Percentiles rank a stretch among this genome's conserved stretches.
These are phyloP conservation scores for Anacardium occidentale DNA, from an alignment of 345 rosid species.

Conservation along the genomic window DNA sequence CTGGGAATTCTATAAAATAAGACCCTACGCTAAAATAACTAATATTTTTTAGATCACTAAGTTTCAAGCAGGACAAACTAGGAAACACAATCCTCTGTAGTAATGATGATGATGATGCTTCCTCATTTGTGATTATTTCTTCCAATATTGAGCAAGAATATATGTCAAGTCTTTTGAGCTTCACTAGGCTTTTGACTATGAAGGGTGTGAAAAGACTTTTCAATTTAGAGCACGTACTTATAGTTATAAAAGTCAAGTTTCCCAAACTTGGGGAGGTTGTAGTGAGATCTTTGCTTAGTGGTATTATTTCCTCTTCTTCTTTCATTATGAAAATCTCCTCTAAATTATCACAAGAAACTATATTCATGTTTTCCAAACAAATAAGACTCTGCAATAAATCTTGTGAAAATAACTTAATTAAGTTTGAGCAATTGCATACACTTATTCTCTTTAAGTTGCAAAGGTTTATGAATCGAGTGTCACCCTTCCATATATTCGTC, in stretches of 20 bases:
- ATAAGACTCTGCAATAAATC: background rate
- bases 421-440: background rate
- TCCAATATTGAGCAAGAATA: background rate
- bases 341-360: background rate
- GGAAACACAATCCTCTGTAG: background rate
- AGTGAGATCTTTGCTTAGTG: background rate
- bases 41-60: too few species aligned
- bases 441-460: background rate
- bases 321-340: background rate
- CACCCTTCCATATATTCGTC: background rate
- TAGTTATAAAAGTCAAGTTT: background rate
- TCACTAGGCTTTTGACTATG: background rate
- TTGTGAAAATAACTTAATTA: background rate
- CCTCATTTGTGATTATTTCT: background rate
- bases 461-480: background rate
- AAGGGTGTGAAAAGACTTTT: background rate
- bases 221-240: background rate
- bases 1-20: background rate
- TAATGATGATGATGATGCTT: background rate
- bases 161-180: background rate
- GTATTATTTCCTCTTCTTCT: background rate
- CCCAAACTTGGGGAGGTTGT: background rate
- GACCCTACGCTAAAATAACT: background rate
- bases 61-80: background rate
- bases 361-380: background rate